Base-by-base conservation (phyloP, 1,284 basidiomycete genomes). In the Takashimella koratensis region DNA sequence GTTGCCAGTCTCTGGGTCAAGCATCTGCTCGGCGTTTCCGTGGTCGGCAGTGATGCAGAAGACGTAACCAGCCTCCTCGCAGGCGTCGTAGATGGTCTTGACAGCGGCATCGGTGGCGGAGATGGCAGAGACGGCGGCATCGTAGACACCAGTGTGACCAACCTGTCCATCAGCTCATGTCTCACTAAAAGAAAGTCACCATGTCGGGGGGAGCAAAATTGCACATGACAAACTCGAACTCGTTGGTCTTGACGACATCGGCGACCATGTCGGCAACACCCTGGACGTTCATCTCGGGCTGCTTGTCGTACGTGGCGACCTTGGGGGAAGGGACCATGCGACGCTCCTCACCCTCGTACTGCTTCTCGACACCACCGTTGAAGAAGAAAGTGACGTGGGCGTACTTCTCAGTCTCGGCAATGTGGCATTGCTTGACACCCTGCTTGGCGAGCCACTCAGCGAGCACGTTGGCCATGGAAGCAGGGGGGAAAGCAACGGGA, bases 351-450 rank as follows among this genome's bases (percentile, higher is more conserved):
- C 79, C 76, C 16, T 83, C 79, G 75, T 88, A 94, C 66, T 93
- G 87, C 73, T 91, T 90, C 79, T 94, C 91, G 42, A 90, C 85
- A 56, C 90, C 91, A 23, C 91, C 90, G 76, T 94, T 94, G 82
- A 95, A 94, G 83, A 95, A 95, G 81, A 94, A 94, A 0, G 91
- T 95, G 57, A 95, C 88, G 70, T 94, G 91, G 1, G 90, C 90
- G 75, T 93, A 95, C 77, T 95, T 94, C 74, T 94, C 91, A 3
- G 91, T 94, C 75, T 94, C 90, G 43, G 90, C 90, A 56, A 94
- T 84, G 69, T 94, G 90, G 6, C 85, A 85, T 71, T 94, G 90
- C 71, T 85, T 88, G 57, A 87, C 70, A 19, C 82, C 88, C 63
- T 92, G 77, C 67, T 85, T 86, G 45, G 83, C 78, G 22, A 94